These are phyloP conservation scores for Heterobasidion parviporum DNA, from an alignment of 1,284 basidiomycete genomes.

Conservation along the genomic window DNA sequence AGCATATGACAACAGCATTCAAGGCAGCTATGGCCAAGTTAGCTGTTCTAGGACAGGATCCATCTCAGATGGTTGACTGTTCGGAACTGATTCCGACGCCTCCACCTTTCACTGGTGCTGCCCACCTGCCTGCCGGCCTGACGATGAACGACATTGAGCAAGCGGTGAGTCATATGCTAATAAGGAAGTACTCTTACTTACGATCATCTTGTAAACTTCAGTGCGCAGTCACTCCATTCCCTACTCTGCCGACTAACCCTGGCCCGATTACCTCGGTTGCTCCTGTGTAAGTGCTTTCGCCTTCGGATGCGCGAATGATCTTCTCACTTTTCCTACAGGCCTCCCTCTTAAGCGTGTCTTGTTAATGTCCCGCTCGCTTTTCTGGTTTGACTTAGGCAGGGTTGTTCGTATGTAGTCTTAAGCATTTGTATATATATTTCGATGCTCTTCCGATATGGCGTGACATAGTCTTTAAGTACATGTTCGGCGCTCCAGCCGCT, in stretches of 20 bases:
- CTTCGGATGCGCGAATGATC: no score
- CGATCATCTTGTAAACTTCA: not conserved
- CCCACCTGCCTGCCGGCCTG: constrained; percentile 16
- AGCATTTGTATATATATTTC: no score
- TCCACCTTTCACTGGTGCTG: not conserved
- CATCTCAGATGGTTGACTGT: constrained; percentile 10
- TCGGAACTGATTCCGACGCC: constrained; percentile 10
- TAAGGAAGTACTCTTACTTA: not conserved
- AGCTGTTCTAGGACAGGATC: constrained; percentile 17
- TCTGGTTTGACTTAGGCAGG: no score
- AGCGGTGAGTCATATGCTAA: constrained; percentile 12
- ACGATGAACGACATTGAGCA: constrained; percentile 12
- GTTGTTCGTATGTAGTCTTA: no score
- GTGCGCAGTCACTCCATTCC: constrained; percentile 18
- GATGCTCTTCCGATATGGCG: no score
- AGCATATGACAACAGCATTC: constrained; percentile 16
- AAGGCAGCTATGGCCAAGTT: constrained; percentile 20
- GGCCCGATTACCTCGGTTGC: constrained; percentile 21
- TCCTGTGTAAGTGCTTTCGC: constrained; percentile 15
- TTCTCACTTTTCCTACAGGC: no score
- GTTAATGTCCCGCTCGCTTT: no score
- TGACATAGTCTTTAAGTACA: no score
- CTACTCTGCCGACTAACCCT: constrained; percentile 21
- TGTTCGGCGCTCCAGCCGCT: no score
- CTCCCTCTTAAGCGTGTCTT: no score